phyloP scores from a whole-genome alignment of 2,329 filamentous ascomycete species.

The Ramularia endophylla region DNA sequence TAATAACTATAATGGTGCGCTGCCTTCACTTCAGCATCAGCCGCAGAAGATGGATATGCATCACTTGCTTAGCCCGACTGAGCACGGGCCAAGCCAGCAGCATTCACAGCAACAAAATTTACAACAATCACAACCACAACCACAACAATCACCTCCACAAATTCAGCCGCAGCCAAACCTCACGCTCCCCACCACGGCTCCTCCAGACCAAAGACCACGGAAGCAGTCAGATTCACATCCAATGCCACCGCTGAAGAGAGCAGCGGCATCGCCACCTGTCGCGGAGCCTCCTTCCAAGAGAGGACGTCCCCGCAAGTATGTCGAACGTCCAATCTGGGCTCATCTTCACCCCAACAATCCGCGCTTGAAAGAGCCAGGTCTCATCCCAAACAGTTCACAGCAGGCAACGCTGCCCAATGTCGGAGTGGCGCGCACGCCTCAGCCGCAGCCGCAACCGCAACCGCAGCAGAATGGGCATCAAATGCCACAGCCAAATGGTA shows the following conservation, averaged over 20 bases:
- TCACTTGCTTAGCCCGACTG: slow-evolving; percentile 25
- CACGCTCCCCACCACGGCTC: neutral
- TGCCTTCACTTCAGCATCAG: slow-evolving; percentile 20
- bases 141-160: neutral
- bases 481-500: slow-evolving; percentile 1
- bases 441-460: slow-evolving; percentile 1
- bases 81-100: slow-evolving; percentile 9
- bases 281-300: slow-evolving; percentile 26
- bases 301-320: slow-evolving; percentile 23
- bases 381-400: slow-evolving; percentile 5
- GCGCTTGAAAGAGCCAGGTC: slow-evolving; percentile 2
- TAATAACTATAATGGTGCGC: slow-evolving; percentile 10
- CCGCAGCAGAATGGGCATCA: slow-evolving; percentile 5
- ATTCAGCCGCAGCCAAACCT: neutral
- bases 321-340: slow-evolving; percentile 30
- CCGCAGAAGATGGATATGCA: slow-evolving; percentile 26
- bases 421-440: no score
- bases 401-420: slow-evolving; percentile 5
- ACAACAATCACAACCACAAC: neutral
- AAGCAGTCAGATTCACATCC: neutral
- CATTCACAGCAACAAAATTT: neutral
- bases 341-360: slow-evolving; percentile 27
- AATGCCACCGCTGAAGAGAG: slow-evolving; percentile 21
- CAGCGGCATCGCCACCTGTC: slow-evolving; percentile 19
- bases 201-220: neutral